A percentile compares a stretch with the other conserved stretches of the same genome.
Conservation (phyloP, 306 rosid species). For the Macrotyloma uniflorum region DNA sequence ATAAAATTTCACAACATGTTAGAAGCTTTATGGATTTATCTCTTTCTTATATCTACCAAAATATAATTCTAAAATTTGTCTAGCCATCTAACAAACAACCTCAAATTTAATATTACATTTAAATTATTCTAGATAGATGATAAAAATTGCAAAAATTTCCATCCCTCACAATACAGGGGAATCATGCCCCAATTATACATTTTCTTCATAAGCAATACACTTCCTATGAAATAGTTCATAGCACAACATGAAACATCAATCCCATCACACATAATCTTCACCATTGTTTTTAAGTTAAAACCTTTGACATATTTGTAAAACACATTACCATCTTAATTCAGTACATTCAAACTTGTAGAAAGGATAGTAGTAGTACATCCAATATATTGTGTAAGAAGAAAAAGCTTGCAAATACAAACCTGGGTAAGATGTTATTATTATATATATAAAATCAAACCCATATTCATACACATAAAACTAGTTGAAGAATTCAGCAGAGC, state of each 20-base stretch:
- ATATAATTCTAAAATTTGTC: not conserved
- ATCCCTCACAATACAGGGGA: not conserved
- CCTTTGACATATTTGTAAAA: constrained; percentile 17
- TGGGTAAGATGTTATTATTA: no score
- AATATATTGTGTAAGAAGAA: no score
- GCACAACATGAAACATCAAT: not conserved
- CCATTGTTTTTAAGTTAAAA: constrained; percentile 19
- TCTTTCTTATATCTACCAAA: not conserved
- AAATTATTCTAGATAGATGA: not conserved
- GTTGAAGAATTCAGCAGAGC: no score
- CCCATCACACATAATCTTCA: constrained; percentile 24
- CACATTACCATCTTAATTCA: constrained; percentile 2
- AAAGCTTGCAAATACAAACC: no score
- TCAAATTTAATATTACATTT: not conserved
- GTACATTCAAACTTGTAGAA: no score
- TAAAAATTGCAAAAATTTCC: not conserved
- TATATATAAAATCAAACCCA: no score
- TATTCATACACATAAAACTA: no score
- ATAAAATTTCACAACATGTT: not conserved
- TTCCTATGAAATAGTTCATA: constrained; percentile 4
- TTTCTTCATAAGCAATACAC: constrained; percentile 10
- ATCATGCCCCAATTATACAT: not conserved
- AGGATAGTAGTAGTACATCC: no score
- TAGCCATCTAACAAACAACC: constrained; percentile 3
- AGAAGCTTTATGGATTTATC: not conserved